Conservation (phyloP, 768 basidiomycete species). For the Cystofilobasidium ferigula region DNA sequence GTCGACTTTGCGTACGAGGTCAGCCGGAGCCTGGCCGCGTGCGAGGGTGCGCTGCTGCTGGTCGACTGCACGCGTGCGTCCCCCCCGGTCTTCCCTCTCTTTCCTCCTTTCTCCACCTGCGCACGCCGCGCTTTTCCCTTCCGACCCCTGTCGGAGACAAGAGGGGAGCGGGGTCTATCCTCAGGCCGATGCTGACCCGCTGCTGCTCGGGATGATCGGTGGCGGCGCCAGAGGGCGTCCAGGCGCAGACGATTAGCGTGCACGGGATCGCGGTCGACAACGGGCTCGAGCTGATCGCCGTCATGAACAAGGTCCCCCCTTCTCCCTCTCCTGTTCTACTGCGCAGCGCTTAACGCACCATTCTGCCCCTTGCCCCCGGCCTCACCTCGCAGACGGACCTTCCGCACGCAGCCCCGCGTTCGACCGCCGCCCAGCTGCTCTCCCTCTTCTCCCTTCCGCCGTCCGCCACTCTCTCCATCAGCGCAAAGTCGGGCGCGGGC, state of each 20-base stretch:
- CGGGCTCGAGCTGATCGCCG: slow-evolving; percentile 52
- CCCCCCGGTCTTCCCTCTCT: background rate
- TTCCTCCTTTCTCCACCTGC: too few species aligned
- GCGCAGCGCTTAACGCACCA: background rate
- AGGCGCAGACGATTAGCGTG: slow-evolving; percentile 93
- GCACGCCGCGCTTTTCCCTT: too few species aligned
- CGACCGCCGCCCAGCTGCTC: slow-evolving; percentile 68
- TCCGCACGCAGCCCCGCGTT: slow-evolving; percentile 71
- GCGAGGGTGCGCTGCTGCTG: slow-evolving; percentile 72
- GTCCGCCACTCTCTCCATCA: slow-evolving; percentile 62
- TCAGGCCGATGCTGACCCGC: background rate
- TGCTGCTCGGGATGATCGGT: slow-evolving; percentile 1
- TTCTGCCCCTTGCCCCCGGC: background rate
- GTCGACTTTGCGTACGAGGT: slow-evolving; percentile 99
- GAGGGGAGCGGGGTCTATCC: too few species aligned
- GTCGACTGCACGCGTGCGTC: slow-evolving; percentile 78
- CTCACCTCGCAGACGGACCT: slow-evolving; percentile 66
- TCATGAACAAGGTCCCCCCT: slow-evolving; percentile 68
- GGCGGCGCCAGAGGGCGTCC: slow-evolving; percentile 56
- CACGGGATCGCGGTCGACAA: slow-evolving; percentile 77
- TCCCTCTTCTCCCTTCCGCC: slow-evolving; percentile 71
- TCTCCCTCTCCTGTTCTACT: background rate
- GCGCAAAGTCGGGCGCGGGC: slow-evolving; percentile 84
- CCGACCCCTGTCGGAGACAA: too few species aligned
- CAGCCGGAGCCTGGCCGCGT: slow-evolving; percentile 78